Conservation (phyloP, 306 rosid species). For the Cucurbita maxima region DNA sequence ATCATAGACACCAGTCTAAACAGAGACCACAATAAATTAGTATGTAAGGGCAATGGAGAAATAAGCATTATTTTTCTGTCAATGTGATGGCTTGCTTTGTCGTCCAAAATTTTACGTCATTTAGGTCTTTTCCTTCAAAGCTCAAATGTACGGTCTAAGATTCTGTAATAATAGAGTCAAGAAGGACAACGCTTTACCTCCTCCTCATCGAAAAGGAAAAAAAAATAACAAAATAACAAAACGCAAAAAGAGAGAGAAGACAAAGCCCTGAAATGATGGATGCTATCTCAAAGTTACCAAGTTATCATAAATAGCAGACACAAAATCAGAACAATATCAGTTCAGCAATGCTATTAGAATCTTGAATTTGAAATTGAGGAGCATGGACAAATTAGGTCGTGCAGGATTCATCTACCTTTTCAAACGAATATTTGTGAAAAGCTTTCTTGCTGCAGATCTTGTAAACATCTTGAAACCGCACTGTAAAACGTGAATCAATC, state of each 20-base stretch:
- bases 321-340: background rate
- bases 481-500: conserved; percentile 28
- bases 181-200: background rate
- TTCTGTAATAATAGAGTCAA: background rate
- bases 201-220: background rate
- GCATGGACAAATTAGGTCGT: background rate
- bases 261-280: background rate
- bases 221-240: background rate
- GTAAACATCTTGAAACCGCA: conserved; percentile 99
- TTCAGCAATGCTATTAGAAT: background rate
- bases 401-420: conserved; percentile 36
- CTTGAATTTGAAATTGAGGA: background rate
- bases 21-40: background rate
- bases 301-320: background rate
- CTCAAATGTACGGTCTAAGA: background rate
- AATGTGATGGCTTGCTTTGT: background rate
- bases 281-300: background rate
- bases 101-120: background rate
- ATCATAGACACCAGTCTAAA: background rate
- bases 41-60: too few relatives aligned
- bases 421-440: conserved; percentile 69
- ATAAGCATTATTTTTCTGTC: background rate
- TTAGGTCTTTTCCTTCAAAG: background rate
- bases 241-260: background rate
- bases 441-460: conserved; percentile 83